These are phyloP conservation scores for Phytophthora hybrid DNA, from an alignment of 352 stramenopile species.

Conservation along the genomic window DNA sequence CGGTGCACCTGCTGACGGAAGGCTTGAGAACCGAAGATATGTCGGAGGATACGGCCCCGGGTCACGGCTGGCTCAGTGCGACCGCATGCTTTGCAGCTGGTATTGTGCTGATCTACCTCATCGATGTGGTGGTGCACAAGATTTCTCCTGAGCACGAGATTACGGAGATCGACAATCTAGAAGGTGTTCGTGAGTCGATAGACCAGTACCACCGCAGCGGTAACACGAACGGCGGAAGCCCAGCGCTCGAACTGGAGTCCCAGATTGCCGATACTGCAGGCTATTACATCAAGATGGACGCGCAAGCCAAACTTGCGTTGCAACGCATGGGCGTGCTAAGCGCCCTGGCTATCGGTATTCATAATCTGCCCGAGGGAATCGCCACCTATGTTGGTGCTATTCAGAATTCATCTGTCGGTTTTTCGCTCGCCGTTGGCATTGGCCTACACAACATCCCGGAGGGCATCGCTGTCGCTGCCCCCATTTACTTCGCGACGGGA, in stretches of 20 bases:
- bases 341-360: constrained; percentile 91
- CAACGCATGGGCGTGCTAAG: constrained; percentile 90
- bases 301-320: constrained; percentile 48
- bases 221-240: constrained; percentile 15
- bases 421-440: constrained; percentile 94
- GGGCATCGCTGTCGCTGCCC: constrained; percentile 94
- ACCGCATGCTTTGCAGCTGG: constrained; percentile 90
- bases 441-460: constrained; percentile 98
- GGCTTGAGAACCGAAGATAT: constrained; percentile 48
- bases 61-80: constrained; percentile 77
- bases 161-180: constrained; percentile 46
- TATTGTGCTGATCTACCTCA: constrained; percentile 66
- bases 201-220: constrained; percentile 27
- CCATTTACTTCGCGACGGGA: constrained; percentile 97
- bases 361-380: constrained; percentile 97
- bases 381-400: constrained; percentile 94
- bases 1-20: constrained; percentile 42
- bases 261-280: constrained; percentile 27
- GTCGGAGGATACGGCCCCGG: constrained; percentile 39
- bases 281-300: constrained; percentile 37
- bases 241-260: constrained; percentile 34
- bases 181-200: constrained; percentile 45
- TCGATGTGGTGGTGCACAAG: constrained; percentile 55
- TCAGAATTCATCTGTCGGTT: constrained; percentile 90
- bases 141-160: constrained; percentile 40